phyloP scores from a whole-genome alignment of 1,284 basidiomycete species.

The Pholiota adiposa region DNA sequence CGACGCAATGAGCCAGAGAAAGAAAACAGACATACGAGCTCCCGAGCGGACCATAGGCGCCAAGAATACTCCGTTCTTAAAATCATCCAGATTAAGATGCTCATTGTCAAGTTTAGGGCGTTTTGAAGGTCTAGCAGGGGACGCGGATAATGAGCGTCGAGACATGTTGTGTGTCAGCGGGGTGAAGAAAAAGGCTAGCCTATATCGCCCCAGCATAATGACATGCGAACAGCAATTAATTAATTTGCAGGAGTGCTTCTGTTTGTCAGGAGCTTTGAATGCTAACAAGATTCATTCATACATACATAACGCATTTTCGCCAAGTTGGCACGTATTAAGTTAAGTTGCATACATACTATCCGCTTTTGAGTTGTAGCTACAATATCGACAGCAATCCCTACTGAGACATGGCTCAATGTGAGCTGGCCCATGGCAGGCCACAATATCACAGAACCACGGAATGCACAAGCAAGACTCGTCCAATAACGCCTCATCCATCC shows the following conservation, averaged over 20 bases:
- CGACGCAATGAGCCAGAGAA: background rate
- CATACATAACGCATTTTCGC: background rate
- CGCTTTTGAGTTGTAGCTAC: constrained; percentile 22
- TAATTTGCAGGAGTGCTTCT: background rate
- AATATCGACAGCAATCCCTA: constrained; percentile 12
- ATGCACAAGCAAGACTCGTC: constrained; percentile 12
- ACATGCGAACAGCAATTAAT: background rate
- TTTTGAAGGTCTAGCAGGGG: constrained; percentile 56
- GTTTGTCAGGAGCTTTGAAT: background rate
- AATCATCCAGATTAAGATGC: constrained; percentile 65
- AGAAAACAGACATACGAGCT: constrained; percentile 60
- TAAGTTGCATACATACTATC: constrained; percentile 13
- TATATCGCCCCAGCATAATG: background rate
- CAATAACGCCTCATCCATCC: background rate
- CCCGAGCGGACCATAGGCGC: constrained; percentile 97
- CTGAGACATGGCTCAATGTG: constrained; percentile 9
- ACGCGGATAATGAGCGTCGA: constrained; percentile 50
- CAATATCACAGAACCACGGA: constrained; percentile 16
- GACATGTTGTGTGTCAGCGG: constrained; percentile 42
- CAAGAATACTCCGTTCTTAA: constrained; percentile 84
- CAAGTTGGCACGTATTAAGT: constrained; percentile 10
- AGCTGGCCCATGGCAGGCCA: constrained; percentile 10
- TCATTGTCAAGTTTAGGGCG: constrained; percentile 48
- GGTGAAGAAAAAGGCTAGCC: background rate
- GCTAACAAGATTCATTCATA: background rate